Evolutionary conservation across 2,329 filamentous ascomycete species (phyloP).

Genomic region (Leptosphaerulina australis): DNA sequence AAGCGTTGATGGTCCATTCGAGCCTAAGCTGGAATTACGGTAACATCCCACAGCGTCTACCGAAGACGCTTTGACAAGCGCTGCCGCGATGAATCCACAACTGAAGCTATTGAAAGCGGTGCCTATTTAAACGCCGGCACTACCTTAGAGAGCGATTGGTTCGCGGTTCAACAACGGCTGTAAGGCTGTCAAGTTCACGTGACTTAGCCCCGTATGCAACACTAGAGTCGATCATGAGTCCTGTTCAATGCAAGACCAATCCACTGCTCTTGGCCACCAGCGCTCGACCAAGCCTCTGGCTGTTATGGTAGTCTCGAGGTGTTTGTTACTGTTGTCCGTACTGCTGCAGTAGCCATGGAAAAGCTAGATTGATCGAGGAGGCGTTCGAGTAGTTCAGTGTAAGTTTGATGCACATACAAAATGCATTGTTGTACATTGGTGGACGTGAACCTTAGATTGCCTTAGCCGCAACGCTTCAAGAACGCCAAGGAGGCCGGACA

Average conservation of each 20-base stretch:
- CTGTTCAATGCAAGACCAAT: neutral
- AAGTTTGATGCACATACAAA: neutral
- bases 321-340: no score
- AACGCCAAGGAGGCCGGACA: neutral
- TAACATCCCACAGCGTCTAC: neutral
- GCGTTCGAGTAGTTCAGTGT: neutral
- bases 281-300: neutral
- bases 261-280: neutral
- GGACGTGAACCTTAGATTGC: neutral
- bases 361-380: neutral
- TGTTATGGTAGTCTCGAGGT: neutral
- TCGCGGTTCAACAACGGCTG: constrained; percentile 3
- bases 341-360: neutral
- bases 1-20: neutral
- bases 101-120: constrained; percentile 2
- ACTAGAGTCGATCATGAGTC: neutral
- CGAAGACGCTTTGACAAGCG: neutral
- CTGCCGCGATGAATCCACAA: neutral
- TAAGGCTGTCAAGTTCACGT: neutral
- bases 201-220: neutral
- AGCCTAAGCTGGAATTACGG: neutral
- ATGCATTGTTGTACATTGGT: neutral
- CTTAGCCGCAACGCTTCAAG: neutral
- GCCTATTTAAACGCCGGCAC: neutral
- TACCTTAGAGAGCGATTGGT: neutral